Conservation (phyloP, 192 early-diverging fungal species). For the Rhizophagus sp. region DNA sequence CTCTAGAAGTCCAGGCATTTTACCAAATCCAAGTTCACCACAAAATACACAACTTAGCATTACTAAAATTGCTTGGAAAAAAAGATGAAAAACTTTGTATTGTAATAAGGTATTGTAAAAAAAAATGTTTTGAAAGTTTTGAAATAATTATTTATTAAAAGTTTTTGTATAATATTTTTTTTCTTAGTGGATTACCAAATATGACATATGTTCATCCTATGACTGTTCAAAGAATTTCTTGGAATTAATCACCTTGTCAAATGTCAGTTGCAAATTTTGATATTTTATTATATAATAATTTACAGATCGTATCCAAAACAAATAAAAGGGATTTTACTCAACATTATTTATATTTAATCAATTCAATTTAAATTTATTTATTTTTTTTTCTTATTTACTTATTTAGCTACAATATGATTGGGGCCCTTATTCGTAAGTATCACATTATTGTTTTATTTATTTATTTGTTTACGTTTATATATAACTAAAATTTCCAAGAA, state of each 20-base stretch:
- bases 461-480: too few relatives aligned
- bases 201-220: background rate
- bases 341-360: too few relatives aligned
- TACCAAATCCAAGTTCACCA: too few relatives aligned
- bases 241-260: constrained; percentile 22
- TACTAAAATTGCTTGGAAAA: too few relatives aligned
- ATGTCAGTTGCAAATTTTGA: constrained; percentile 7
- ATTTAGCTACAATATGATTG: constrained; percentile 13
- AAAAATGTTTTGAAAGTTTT: too few relatives aligned
- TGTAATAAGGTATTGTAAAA: too few relatives aligned
- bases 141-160: too few relatives aligned
- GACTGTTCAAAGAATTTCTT: constrained; percentile 9
- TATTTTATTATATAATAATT: constrained; percentile 9
- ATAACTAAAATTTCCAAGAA: background rate
- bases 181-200: constrained; percentile 1
- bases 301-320: background rate
- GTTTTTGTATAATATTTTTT: too few relatives aligned
- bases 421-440: background rate
- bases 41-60: too few relatives aligned
- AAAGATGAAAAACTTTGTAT: too few relatives aligned
- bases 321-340: background rate
- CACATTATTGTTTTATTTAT: background rate
- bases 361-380: too few relatives aligned
- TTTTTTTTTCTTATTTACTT: background rate
- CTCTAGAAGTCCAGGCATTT: too few relatives aligned